Base-by-base conservation (phyloP, 2,329 filamentous ascomycete species). In the Aschersonia sp. region DNA sequence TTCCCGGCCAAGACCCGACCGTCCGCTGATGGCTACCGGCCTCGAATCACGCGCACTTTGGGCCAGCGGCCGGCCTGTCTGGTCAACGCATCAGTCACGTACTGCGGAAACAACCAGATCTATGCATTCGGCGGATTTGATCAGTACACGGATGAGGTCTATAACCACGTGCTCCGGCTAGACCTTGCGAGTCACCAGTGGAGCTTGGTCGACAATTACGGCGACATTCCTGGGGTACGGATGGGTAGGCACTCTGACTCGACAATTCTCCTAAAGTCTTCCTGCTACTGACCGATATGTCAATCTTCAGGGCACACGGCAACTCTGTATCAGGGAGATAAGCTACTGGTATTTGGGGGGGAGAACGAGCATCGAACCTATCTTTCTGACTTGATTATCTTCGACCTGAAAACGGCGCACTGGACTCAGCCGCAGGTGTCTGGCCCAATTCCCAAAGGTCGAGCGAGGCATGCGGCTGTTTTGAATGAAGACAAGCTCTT, bases 51-150 rank as follows among this genome's bases (percentile, higher is more conserved):
- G 40, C 81, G 83, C 58, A 86, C 84, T 9, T 71, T 85, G 45
- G 85, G 85, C 44, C 82, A 87, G 66, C 80, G 89, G 55, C 92
- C 92, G 40, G 89, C 92, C 38, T 97, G 91, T 61, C 75, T 98
- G 45, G 91, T 98, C 55, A 98, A 98, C 71, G 92, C 92, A 47
- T 97, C 92, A 1, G 91, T 97, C 51, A 98, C 92, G n/a, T 96
- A 95, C 64, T 95, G 92, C 59, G 89, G 89, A 51, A 92, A 95
- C 67, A 92, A 97, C 63, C 82, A 92, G 65, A 97, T 98, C 57
- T 97, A 94, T 66, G 92, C 91, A 9, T 98, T 98, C 71, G 92
- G 92, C 43, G 92, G 92, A 20, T 98, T 98, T 60, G 92, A 98
- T 61, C 91, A 97, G 65, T 97, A 95, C 62, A 98, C 92, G 0